Base-by-base conservation (phyloP, 179 eudicot genomes). In the Drosera spatulata region DNA sequence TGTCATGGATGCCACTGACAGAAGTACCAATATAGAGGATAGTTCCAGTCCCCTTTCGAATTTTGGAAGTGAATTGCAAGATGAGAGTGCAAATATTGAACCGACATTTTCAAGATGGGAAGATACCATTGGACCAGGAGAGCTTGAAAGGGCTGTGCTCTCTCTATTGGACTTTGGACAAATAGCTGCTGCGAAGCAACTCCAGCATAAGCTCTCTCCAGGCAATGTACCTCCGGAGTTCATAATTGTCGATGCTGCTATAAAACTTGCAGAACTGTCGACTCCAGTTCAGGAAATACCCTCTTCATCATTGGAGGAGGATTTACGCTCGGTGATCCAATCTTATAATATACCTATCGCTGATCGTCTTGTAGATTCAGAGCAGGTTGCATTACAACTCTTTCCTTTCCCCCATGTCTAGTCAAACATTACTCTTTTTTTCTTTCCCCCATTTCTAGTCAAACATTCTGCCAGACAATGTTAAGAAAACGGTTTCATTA, bases 101-200 rank as follows among this genome's bases (percentile, higher is more conserved):
- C 53, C 84, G 68, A 84, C 95, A 8, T 76, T 86, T 61, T 84
- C 88, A 49, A 86, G 85, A 67, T 91, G 98, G 98, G 95, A 91
- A 68, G 98, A 91, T 70, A 80, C 96, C 68, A 80, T 91, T 63
- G 96, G 87, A 69, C 86, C 95, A 45, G 82, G 80, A 55, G 98
- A 88, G 79, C 78, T 91, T 58, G 90, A 91, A 73, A 88, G 86
- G 71, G 98, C 98, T 62, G 90, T 91, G 62, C 91, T 91, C 75
- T 88, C 96, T 56, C 71, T 91, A 53, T 66, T 91, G 79, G 98
- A 91, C 59, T 88, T 88, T 72, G 98, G 98, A 65, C 98, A 91
- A 82, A 69, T 82, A 68, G 75, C 87, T 57, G 98, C 98, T 64
- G 98, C 98, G 61, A 88, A 82, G 75, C 96, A 91, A 73, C 87